A percentile compares a stretch with the other conserved stretches of the same genome.
Evolutionary conservation across 1,139 yeast species (phyloP).

Genomic region (Yamadazyma taylorii): DNA sequence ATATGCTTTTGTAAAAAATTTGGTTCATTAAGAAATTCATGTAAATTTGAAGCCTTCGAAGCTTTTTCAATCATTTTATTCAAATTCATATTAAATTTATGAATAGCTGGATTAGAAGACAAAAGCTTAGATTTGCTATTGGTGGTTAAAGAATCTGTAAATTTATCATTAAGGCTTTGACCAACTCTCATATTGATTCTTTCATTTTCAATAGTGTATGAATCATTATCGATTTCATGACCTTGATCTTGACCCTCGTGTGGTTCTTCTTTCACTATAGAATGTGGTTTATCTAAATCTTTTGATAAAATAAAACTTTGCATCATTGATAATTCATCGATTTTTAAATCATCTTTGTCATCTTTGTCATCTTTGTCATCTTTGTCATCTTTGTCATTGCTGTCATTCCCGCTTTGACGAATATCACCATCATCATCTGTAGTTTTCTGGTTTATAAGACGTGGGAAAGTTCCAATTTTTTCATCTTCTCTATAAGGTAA

Average conservation of each 20-base stretch:
- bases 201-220: constrained; percentile 14
- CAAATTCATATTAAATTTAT: constrained; percentile 27
- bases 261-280: constrained; percentile 1
- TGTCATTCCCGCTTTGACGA: constrained; percentile 21
- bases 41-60: constrained; percentile 21
- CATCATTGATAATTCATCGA: constrained; percentile 20
- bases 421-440: not conserved
- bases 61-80: constrained; percentile 28
- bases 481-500: constrained; percentile 84
- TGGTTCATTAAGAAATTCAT: constrained; percentile 24
- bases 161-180: constrained; percentile 9
- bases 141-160: not conserved
- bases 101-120: constrained; percentile 32
- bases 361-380: constrained; percentile 13
- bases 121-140: constrained; percentile 18
- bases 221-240: not conserved
- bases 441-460: constrained; percentile 39
- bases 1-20: constrained; percentile 29
- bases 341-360: constrained; percentile 6
- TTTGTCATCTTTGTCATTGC: constrained; percentile 16
- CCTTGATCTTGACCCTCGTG: not conserved
- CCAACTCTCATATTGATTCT: constrained; percentile 13
- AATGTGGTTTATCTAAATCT: constrained; percentile 20
- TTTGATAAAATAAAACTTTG: constrained; percentile 26
- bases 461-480: constrained; percentile 63